phyloP scores from a whole-genome alignment of 169 alveolate genomes.

The Plasmodium falciparum region DNA sequence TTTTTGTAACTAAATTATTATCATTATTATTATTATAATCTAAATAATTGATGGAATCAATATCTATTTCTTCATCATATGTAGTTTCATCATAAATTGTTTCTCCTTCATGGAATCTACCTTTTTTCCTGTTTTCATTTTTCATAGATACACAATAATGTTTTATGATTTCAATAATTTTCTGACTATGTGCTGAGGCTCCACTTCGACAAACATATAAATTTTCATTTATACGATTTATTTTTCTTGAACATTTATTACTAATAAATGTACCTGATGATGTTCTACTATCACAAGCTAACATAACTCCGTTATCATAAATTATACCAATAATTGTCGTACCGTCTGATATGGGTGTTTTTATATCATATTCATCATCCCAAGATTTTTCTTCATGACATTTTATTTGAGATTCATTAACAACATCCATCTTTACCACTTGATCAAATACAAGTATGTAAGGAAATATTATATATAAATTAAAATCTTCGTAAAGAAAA shows the following conservation, averaged over 20 bases:
- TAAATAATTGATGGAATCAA: slow-evolving; percentile 12
- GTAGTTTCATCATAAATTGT: slow-evolving; percentile 79
- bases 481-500: too few relatives aligned
- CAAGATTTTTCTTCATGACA: too few relatives aligned
- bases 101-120: slow-evolving; percentile 85
- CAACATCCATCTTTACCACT: too few relatives aligned
- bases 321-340: slow-evolving; percentile 94
- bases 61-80: slow-evolving; percentile 42
- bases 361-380: slow-evolving; percentile 21
- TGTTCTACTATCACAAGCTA: slow-evolving; percentile 96
- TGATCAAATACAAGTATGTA: too few relatives aligned
- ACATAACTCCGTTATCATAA: slow-evolving; percentile 92
- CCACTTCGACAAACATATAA: slow-evolving; percentile 95
- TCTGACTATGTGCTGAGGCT: slow-evolving; percentile 96
- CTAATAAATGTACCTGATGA: slow-evolving; percentile 94
- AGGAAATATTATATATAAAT: too few relatives aligned
- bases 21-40: not conserved
- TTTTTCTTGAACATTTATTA: slow-evolving; percentile 93
- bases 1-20: slow-evolving; percentile 31
- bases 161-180: slow-evolving; percentile 87
- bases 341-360: slow-evolving; percentile 83
- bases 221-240: slow-evolving; percentile 88
- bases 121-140: slow-evolving; percentile 86
- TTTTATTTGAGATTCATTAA: too few relatives aligned
- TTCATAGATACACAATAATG: slow-evolving; percentile 88